Conservation (phyloP, 495 filamentous ascomycete species). For the Xylaria scruposa region DNA sequence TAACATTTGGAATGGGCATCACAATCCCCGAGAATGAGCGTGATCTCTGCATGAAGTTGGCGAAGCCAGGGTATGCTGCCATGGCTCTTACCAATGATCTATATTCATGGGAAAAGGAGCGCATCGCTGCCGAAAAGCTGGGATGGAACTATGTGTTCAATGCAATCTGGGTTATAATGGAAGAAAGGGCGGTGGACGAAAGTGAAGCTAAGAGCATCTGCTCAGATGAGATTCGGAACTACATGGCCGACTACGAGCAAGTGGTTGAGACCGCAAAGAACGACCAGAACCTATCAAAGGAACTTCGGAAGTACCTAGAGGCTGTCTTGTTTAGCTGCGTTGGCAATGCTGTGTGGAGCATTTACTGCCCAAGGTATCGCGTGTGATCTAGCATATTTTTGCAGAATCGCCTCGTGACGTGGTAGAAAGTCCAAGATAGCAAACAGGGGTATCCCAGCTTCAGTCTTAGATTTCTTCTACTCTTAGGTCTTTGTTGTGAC, state of each 20-base stretch:
- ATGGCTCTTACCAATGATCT: conserved; percentile 44
- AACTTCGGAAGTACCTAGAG: conserved; percentile 35
- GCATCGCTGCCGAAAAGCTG: conserved; percentile 23
- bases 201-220: conserved; percentile 35
- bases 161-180: conserved; percentile 48
- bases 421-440: too few species aligned
- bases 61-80: conserved; percentile 34
- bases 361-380: conserved; percentile 42
- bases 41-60: conserved; percentile 29
- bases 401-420: too few species aligned
- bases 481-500: too few species aligned
- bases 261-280: background rate
- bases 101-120: conserved; percentile 42
- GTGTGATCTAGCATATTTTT: too few species aligned
- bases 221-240: background rate
- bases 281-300: conserved; percentile 7
- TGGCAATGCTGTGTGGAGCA: conserved; percentile 44
- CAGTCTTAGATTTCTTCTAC: too few species aligned
- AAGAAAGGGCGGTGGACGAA: conserved; percentile 33
- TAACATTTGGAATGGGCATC: conserved; percentile 15
- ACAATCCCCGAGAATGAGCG: conserved; percentile 1
- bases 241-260: background rate
- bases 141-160: conserved; percentile 41
- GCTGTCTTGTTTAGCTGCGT: conserved; percentile 31
- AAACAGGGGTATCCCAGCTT: too few species aligned